These are phyloP conservation scores for Anisodus acutangulus DNA, from an alignment of 257 asterid genomes.

Conservation along the genomic window DNA sequence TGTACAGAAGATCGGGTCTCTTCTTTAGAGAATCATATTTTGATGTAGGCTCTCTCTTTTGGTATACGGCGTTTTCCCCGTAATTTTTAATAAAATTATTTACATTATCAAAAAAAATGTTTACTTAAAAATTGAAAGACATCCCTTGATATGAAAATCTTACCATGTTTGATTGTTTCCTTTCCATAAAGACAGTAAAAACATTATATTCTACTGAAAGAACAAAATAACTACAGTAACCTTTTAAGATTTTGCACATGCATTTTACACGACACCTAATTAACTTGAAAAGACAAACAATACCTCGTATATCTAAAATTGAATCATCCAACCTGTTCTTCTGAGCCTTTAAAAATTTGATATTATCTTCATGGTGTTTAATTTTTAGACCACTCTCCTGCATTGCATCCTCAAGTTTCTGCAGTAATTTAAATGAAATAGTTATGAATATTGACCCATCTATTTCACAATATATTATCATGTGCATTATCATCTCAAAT, in stretches of 20 bases:
- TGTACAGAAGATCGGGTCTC: no score
- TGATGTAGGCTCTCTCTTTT: no score
- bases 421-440: slow-evolving; percentile 34
- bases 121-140: not conserved
- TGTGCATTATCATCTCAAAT: slow-evolving; percentile 15
- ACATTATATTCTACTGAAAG: not conserved
- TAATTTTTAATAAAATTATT: no score
- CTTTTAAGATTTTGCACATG: not conserved
- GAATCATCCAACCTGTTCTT: slow-evolving; percentile 54
- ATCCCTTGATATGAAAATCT: not conserved
- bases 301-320: slow-evolving; percentile 70
- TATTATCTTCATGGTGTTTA: slow-evolving; percentile 68
- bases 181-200: slow-evolving; percentile 12
- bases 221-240: not conserved
- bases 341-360: slow-evolving; percentile 52
- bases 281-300: not conserved
- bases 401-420: slow-evolving; percentile 72
- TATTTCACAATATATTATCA: slow-evolving; percentile 23
- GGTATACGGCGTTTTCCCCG: no score
- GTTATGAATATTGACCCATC: not conserved
- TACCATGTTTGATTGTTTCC: slow-evolving; percentile 1
- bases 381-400: slow-evolving; percentile 57
- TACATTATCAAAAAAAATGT: not conserved
- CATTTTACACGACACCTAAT: not conserved
- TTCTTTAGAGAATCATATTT: no score